Conservation (phyloP, 1,139 yeast species). For the Geotrichum bryndzae region DNA sequence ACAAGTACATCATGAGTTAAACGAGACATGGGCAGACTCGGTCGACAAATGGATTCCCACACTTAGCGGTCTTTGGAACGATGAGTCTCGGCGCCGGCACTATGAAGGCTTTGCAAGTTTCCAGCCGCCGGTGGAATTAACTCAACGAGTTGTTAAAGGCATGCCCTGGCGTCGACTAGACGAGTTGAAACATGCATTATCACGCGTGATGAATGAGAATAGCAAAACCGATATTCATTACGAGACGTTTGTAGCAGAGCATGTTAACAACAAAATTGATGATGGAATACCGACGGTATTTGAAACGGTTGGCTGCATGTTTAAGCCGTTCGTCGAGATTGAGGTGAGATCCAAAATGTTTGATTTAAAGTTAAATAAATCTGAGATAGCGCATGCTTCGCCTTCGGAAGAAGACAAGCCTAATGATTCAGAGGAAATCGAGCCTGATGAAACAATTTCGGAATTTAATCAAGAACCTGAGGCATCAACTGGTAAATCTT, state of each 20-base stretch:
- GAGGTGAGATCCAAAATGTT: neutral
- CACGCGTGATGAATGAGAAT: conserved; percentile 24
- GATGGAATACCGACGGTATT: conserved; percentile 25
- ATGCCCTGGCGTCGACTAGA: conserved; percentile 41
- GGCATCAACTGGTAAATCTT: neutral
- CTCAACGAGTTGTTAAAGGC: conserved; percentile 3
- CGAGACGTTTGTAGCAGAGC: conserved; percentile 6
- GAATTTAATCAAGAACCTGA: neutral
- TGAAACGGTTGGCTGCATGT: conserved; percentile 25
- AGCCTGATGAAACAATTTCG: neutral
- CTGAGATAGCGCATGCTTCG: too few species aligned
- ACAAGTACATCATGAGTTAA: conserved; percentile 47
- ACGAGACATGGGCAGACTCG: conserved; percentile 33
- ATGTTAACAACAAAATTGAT: neutral
- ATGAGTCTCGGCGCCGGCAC: conserved; percentile 52
- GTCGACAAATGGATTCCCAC: conserved; percentile 8
- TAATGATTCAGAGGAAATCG: neutral
- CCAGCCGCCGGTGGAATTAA: conserved; percentile 21
- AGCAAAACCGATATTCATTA: neutral
- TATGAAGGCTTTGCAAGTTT: conserved; percentile 37
- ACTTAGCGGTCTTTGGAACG: conserved; percentile 54
- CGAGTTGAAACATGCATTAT: conserved; percentile 35
- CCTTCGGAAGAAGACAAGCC: neutral
- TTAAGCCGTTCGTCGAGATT: conserved; percentile 8
- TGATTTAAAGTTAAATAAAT: neutral